Evolutionary conservation across 73 alveolate species (phyloP), one percentile per base, ranked within the genome.

Genomic region (Durusdinium trenchii): DNA sequence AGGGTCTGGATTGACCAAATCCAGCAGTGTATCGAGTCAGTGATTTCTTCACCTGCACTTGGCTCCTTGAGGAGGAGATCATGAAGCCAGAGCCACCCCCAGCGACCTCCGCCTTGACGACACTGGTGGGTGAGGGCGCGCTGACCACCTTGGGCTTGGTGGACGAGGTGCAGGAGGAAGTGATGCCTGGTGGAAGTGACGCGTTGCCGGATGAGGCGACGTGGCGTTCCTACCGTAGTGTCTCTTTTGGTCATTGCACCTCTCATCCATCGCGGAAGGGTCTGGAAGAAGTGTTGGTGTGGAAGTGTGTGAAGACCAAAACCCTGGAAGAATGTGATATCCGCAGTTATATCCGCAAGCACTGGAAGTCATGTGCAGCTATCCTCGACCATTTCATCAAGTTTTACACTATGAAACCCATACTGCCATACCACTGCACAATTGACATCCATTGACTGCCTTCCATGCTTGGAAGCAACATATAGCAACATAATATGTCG

Each of bases 101-200:
- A 18, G 62, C 69, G 48, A 71, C 47, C 51, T 45, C 86, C 30
- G 86, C 86, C 42, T 48, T 67, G 52, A 62, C 86, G 35, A 62
- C 69, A 30, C 51, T 89, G 96, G 96, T 85, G 10, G 35, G 62
- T 50, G 96, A 71, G 50, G 96, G 43, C 47, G 75, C 95, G 23
- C 60, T 91, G 89, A 91, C 97, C 35, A 79, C 81, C 60, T 38
- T 91, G 89, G 97, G 97, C 0, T 36, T 91, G 76, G 85, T 91
- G 89, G 97, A 91, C 42, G 97, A 91, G 43, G 42, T 57, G 40
- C 64, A 26, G 50, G 97, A 91, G 76, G 6, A 50, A 26, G 95
- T 57, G 82, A 42, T 61, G 35, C 57, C 32, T 38, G 46, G 95
- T 2, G 9, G 79, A 23, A 14, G 7, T 35, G 1, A 45, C 1